A percentile compares a stretch with the other conserved stretches of the same genome.
These are phyloP conservation scores for Acanthamoeba royreba DNA, from an alignment of 208 protist species.

Conservation along the genomic window DNA sequence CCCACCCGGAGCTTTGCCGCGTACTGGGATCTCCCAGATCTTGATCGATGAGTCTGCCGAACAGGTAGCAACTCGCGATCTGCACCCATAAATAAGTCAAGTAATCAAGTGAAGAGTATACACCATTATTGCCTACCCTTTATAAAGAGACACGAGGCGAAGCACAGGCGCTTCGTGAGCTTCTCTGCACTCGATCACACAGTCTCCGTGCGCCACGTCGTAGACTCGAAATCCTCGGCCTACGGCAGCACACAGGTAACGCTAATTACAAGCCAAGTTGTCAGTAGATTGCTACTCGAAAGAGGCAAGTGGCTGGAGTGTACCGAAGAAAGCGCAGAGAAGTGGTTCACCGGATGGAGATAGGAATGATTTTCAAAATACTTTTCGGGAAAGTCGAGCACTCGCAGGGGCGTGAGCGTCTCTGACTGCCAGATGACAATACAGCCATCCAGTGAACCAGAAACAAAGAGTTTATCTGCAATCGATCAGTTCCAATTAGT, in stretches of 20 bases:
- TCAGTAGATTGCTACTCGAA: background rate
- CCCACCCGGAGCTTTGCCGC: background rate
- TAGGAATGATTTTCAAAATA: background rate
- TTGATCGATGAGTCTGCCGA: conserved; percentile 37
- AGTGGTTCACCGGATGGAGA: conserved; percentile 1
- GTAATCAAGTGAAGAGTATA: background rate
- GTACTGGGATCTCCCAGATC: conserved; percentile 10
- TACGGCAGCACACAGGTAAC: background rate
- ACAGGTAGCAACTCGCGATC: background rate
- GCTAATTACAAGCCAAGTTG: background rate
- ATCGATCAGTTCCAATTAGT: background rate
- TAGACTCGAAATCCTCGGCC: conserved; percentile 27
- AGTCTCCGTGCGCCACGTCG: background rate
- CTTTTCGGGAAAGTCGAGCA: conserved; percentile 28
- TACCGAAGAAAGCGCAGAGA: background rate
- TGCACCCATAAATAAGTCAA: background rate
- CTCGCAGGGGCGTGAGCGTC: background rate
- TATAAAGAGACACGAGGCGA: background rate
- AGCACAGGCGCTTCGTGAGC: background rate
- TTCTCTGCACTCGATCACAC: background rate
- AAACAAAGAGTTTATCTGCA: conserved; percentile 1
- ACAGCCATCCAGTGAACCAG: conserved; percentile 3
- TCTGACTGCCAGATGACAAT: conserved; percentile 42
- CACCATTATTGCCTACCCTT: background rate
- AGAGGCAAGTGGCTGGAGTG: background rate